Conservation (phyloP, 2,329 filamentous ascomycete genomes). For the Eutypella sp. region DNA sequence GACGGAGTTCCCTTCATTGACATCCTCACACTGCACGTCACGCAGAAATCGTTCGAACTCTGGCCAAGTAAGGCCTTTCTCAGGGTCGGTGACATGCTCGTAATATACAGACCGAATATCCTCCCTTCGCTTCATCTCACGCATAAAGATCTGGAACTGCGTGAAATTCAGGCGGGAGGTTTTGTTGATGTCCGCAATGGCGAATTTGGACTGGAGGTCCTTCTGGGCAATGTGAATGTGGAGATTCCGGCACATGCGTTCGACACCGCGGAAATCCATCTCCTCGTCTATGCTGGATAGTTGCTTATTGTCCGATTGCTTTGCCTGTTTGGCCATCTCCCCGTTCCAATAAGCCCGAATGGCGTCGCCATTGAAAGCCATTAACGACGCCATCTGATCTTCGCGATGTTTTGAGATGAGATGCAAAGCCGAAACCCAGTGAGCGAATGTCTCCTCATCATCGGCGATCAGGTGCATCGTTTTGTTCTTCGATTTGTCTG, state of each 20-base stretch:
- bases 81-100: constrained; percentile 51
- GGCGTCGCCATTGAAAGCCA: constrained; percentile 78
- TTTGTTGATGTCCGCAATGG: constrained; percentile 60
- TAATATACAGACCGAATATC: constrained; percentile 75
- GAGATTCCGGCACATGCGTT: constrained; percentile 79
- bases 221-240: constrained; percentile 85
- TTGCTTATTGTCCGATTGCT: constrained; percentile 52
- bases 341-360: constrained; percentile 80
- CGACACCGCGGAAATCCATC: constrained; percentile 73
- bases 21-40: constrained; percentile 69
- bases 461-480: constrained; percentile 83
- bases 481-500: constrained; percentile 77
- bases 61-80: constrained; percentile 60
- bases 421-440: constrained; percentile 82
- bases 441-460: constrained; percentile 62
- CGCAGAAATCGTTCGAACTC: constrained; percentile 75
- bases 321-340: constrained; percentile 71
- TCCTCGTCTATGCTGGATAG: constrained; percentile 57
- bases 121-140: constrained; percentile 74
- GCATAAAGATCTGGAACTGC: constrained; percentile 81
- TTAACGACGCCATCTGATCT: constrained; percentile 83
- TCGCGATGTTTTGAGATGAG: constrained; percentile 81
- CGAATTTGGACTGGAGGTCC: constrained; percentile 69
- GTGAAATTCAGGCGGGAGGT: constrained; percentile 67
- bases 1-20: constrained; percentile 54